phyloP scores from a whole-genome alignment of 805 yeast species.

The Cephaloascus albidus region DNA sequence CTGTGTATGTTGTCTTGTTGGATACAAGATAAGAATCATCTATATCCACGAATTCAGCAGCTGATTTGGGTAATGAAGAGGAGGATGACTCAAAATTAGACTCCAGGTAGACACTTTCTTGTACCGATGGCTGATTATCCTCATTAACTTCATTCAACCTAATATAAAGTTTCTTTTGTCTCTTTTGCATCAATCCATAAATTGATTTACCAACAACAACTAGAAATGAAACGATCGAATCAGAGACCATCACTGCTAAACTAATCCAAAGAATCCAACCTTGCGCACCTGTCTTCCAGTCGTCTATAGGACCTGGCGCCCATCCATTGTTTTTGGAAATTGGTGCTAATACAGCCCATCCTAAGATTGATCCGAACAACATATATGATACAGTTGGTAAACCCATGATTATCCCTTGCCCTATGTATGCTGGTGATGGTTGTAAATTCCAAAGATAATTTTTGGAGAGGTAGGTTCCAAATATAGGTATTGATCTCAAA shows the following conservation, averaged over 20 bases:
- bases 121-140: no score
- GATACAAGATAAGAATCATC: slow-evolving; percentile 41
- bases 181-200: slow-evolving; percentile 1
- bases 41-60: slow-evolving; percentile 12
- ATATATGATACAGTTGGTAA: slow-evolving; percentile 82
- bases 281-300: slow-evolving; percentile 90
- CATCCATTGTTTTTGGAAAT: slow-evolving; percentile 59
- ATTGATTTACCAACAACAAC: slow-evolving; percentile 46
- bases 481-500: slow-evolving; percentile 60
- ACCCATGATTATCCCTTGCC: slow-evolving; percentile 98
- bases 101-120: no score
- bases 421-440: slow-evolving; percentile 95
- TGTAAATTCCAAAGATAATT: slow-evolving; percentile 80
- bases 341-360: slow-evolving; percentile 93
- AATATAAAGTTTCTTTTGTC: neutral
- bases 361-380: slow-evolving; percentile 82
- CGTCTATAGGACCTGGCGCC: slow-evolving; percentile 87
- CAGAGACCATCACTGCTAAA: slow-evolving; percentile 88
- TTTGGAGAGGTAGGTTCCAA: slow-evolving; percentile 56
- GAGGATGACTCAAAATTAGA: neutral
- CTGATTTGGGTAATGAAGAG: neutral
- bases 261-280: slow-evolving; percentile 98
- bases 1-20: slow-evolving; percentile 38
- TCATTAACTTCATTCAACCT: neutral
- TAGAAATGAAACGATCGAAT: slow-evolving; percentile 71